Evolutionary conservation across 2,329 filamentous ascomycete species (phyloP).

Genomic region (Diaporthe sp.): DNA sequence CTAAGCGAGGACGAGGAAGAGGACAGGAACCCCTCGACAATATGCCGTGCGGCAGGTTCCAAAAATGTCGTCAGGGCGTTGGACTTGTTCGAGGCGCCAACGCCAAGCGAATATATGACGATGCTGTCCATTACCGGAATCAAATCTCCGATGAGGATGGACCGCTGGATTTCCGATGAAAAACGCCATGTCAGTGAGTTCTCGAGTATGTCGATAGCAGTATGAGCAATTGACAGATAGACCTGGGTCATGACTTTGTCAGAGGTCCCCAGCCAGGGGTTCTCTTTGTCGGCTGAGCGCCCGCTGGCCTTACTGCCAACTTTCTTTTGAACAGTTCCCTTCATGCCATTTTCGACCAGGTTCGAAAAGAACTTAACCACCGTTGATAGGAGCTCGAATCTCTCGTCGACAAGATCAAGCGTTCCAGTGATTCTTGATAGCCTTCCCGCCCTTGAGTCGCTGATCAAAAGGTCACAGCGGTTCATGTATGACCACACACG

Average conservation of each 20-base stretch:
- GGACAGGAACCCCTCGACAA: slow-evolving; percentile 83
- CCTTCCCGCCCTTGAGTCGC: slow-evolving; percentile 81
- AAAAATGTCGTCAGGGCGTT: slow-evolving; percentile 70
- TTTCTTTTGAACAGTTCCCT: slow-evolving; percentile 76
- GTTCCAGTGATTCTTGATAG: slow-evolving; percentile 85
- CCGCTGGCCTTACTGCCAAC: slow-evolving; percentile 63
- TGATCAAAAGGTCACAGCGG: slow-evolving; percentile 83
- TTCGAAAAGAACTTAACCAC: slow-evolving; percentile 81
- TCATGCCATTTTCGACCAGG: slow-evolving; percentile 81
- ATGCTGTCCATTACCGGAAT: slow-evolving; percentile 79
- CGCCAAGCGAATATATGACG: slow-evolving; percentile 79
- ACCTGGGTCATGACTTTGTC: slow-evolving; percentile 83
- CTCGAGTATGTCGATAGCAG: slow-evolving; percentile 86
- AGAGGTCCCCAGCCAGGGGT: slow-evolving; percentile 79
- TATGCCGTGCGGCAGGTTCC: slow-evolving; percentile 78
- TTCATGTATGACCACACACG: slow-evolving; percentile 92
- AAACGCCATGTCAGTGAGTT: slow-evolving; percentile 91
- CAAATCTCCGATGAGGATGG: slow-evolving; percentile 77
- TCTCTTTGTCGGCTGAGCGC: slow-evolving; percentile 61
- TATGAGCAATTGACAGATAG: slow-evolving; percentile 79
- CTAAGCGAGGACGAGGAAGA: slow-evolving; percentile 77
- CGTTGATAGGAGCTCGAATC: slow-evolving; percentile 82
- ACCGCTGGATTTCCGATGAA: slow-evolving; percentile 74
- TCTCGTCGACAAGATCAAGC: slow-evolving; percentile 81
- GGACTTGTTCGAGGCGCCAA: slow-evolving; percentile 62